A percentile compares a stretch with the other conserved stretches of the same genome.
Evolutionary conservation across 1,139 yeast species (phyloP).

Genomic region (Meyerozyma carpophila): DNA sequence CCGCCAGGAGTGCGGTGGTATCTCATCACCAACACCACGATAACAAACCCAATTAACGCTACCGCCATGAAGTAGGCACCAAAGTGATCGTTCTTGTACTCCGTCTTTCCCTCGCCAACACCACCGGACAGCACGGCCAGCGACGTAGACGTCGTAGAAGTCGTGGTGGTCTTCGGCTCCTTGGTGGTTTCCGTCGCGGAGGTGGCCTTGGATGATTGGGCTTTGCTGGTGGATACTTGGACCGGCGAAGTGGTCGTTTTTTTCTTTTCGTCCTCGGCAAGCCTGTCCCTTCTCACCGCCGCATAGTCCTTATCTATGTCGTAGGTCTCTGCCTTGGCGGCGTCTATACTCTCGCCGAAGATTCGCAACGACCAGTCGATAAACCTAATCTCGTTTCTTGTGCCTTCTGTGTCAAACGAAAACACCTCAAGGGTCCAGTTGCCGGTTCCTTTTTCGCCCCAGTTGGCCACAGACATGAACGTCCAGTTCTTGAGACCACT

Average conservation of each 20-base stretch:
- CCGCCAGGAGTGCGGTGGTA: conserved; percentile 47
- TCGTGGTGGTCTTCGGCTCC: conserved; percentile 4
- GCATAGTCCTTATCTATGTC: conserved; percentile 40
- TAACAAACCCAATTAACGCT: conserved; percentile 54
- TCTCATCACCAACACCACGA: conserved; percentile 48
- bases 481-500: conserved; percentile 80
- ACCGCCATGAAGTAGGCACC: conserved; percentile 58
- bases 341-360: conserved; percentile 76
- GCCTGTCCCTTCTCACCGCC: conserved; percentile 27
- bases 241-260: conserved; percentile 2
- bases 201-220: conserved; percentile 5
- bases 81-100: conserved; percentile 31
- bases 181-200: conserved; percentile 2
- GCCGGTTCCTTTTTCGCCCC: conserved; percentile 88
- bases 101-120: not conserved
- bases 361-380: conserved; percentile 71
- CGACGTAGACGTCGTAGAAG: conserved; percentile 7
- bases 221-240: conserved; percentile 2
- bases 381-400: conserved; percentile 40
- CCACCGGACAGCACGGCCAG: not conserved
- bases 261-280: conserved; percentile 8
- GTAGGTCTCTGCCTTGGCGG: conserved; percentile 48
- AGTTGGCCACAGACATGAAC: conserved; percentile 96
- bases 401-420: conserved; percentile 15
- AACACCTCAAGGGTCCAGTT: conserved; percentile 73